These are phyloP conservation scores for Erigeron philadelphicus DNA, from an alignment of 140 eudicot species.

Conservation along the genomic window DNA sequence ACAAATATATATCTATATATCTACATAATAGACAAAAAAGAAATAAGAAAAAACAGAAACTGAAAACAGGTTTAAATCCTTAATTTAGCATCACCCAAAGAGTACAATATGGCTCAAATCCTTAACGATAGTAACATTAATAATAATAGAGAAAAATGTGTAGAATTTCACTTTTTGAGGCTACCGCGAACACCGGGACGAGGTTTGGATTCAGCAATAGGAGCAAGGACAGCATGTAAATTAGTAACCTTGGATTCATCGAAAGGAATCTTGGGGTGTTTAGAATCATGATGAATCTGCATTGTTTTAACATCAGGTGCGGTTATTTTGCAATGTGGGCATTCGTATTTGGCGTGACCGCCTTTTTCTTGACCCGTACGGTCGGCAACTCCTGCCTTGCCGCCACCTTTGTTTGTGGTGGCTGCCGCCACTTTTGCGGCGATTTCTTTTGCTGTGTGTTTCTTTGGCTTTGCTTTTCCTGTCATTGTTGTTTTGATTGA, in stretches of 20 bases:
- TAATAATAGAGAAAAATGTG: neutral
- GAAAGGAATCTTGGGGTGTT: conserved; percentile 77
- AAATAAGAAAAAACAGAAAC: too few species aligned
- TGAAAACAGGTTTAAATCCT: too few species aligned
- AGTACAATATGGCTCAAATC: too few species aligned
- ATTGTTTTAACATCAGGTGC: conserved; percentile 79
- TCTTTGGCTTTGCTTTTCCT: conserved; percentile 74
- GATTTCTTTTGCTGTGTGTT: conserved; percentile 69
- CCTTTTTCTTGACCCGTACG: conserved; percentile 67
- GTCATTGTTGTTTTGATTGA: conserved; percentile 30
- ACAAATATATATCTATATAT: too few species aligned
- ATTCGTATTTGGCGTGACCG: conserved; percentile 84
- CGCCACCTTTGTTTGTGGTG: conserved; percentile 67
- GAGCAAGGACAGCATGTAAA: conserved; percentile 46
- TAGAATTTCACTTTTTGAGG: conserved; percentile 54
- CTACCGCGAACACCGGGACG: conserved; percentile 87
- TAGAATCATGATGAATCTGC: conserved; percentile 91
- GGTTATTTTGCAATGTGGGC: conserved; percentile 79
- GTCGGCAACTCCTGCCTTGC: conserved; percentile 86
- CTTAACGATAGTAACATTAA: too few species aligned
- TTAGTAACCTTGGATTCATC: conserved; percentile 70
- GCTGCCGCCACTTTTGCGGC: conserved; percentile 49
- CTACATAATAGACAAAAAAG: too few species aligned
- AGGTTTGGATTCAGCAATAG: conserved; percentile 38
- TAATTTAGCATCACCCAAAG: too few species aligned